Base-by-base conservation (phyloP, 805 yeast species). In the Candida vartiovaarae region DNA sequence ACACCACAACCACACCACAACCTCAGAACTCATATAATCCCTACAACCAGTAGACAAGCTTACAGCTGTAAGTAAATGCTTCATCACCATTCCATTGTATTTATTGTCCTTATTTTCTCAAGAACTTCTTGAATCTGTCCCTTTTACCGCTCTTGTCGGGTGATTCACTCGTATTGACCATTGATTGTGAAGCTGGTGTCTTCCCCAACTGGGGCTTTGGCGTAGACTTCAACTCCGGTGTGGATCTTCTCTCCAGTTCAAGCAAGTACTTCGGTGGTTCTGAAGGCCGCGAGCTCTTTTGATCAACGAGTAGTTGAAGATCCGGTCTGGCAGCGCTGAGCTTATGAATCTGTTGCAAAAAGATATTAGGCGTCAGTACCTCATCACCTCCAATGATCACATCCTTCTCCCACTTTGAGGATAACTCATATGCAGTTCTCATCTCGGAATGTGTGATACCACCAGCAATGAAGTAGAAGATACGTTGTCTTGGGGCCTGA, bases 371-470 rank as follows among this genome's bases (percentile, higher is more conserved):
- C 8, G 78, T 77, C 47, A 86, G 64, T 2, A 87, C 63, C 42
- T 82, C 79, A 59, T 85, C 95, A 10, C 90, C 79, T 0, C 98
- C 98, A 45, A 91, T 65, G 47, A 82, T 77, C 15, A 93, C 74
- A 48, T 88, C 95, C 57, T 78, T 82, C 55, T 83, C 77, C 45
- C 77, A 70, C 37, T 72, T 61, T 15, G 67, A 63, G 7, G 87
- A 75, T 38, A 88, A 70, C 49, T 86, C 91, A 53, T 85, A 82
- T 4, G 82, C 80, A 9, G 86, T 74, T 49, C 91, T 75, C 28
- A 84, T 66, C 62, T 93, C 99, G 3, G 90, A 75, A 51, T 82
- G 77, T 0, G 98, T 87, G 23, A 85, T 64, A 7, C 98, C 99
- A 24, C 99, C 99, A 2, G 95, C 83, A 27, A 88, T 75, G 57